phyloP scores from a whole-genome alignment of 495 filamentous ascomycete genomes.

The Penicillium paradoxum region DNA sequence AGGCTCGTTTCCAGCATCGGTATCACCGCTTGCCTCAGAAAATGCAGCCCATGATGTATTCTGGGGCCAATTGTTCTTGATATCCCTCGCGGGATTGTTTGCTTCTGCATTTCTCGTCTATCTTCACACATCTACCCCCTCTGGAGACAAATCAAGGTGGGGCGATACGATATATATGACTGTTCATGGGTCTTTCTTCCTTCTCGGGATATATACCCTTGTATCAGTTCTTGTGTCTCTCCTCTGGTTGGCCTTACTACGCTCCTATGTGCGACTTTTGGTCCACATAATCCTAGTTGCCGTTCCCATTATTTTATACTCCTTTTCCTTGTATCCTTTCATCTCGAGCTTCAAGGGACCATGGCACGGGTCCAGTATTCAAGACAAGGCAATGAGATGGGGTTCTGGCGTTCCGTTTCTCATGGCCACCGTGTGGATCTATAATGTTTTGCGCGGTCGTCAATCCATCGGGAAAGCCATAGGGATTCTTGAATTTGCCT shows the following conservation, averaged over 20 bases:
- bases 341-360: conserved; percentile 79
- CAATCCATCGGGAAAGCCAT: conserved; percentile 75
- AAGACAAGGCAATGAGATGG: conserved; percentile 89
- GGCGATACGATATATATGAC: conserved; percentile 94
- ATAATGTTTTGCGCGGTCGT: conserved; percentile 71
- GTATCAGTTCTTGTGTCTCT: conserved; percentile 84
- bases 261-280: conserved; percentile 76
- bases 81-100: conserved; percentile 75
- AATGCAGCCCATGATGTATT: conserved; percentile 74
- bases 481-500: conserved; percentile 84
- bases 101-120: conserved; percentile 83
- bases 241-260: conserved; percentile 82
- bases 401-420: conserved; percentile 70
- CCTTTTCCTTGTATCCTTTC: conserved; percentile 87
- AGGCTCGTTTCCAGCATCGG: conserved; percentile 33
- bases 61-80: conserved; percentile 87
- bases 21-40: conserved; percentile 50
- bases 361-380: conserved; percentile 63
- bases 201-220: conserved; percentile 84
- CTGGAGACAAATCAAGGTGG: conserved; percentile 55
- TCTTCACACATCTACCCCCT: conserved; percentile 73
- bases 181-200: conserved; percentile 77
- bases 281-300: conserved; percentile 73
- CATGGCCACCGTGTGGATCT: conserved; percentile 73
- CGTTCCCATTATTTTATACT: conserved; percentile 78